Percentiles rank a stretch among this genome's conserved stretches.
These are phyloP conservation scores for Fusarium sp. DNA, from an alignment of 2,329 filamentous ascomycete species.

Conservation along the genomic window DNA sequence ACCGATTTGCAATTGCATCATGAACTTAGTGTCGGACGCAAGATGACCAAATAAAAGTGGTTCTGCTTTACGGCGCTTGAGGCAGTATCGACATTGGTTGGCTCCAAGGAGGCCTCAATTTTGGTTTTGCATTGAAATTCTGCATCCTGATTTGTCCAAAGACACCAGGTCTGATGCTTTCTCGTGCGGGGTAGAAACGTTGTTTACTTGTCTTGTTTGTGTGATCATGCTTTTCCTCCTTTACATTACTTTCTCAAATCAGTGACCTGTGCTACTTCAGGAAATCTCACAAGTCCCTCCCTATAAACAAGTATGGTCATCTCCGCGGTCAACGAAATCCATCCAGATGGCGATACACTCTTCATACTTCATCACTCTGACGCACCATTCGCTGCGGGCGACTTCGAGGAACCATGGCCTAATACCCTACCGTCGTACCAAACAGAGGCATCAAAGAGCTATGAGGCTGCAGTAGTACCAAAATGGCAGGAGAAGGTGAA, in stretches of 20 bases:
- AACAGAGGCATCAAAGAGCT: accelerated
- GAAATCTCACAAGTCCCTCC: too few relatives aligned
- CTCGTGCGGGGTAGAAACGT: not conserved
- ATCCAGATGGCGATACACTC: not conserved
- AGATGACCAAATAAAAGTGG: too few relatives aligned
- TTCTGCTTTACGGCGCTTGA: not conserved
- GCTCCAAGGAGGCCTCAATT: not conserved
- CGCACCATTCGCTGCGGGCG: not conserved
- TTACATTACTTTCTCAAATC: not conserved
- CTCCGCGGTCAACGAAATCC: not conserved
- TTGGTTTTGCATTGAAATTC: not conserved
- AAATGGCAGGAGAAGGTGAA: accelerated
- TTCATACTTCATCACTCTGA: not conserved
- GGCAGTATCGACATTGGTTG: not conserved
- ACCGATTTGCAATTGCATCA: too few relatives aligned
- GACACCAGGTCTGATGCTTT: not conserved
- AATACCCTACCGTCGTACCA: not conserved
- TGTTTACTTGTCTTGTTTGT: too few relatives aligned
- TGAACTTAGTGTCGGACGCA: too few relatives aligned
- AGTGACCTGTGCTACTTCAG: too few relatives aligned
- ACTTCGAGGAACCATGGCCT: not conserved
- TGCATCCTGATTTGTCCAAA: not conserved
- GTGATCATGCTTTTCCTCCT: not conserved
- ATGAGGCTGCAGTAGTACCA: not conserved
- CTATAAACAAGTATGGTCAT: not conserved